Percentiles rank a stretch among this genome's conserved stretches.
These are phyloP conservation scores for Lactarius sp. DNA, from an alignment of 768 basidiomycete species.

Conservation along the genomic window DNA sequence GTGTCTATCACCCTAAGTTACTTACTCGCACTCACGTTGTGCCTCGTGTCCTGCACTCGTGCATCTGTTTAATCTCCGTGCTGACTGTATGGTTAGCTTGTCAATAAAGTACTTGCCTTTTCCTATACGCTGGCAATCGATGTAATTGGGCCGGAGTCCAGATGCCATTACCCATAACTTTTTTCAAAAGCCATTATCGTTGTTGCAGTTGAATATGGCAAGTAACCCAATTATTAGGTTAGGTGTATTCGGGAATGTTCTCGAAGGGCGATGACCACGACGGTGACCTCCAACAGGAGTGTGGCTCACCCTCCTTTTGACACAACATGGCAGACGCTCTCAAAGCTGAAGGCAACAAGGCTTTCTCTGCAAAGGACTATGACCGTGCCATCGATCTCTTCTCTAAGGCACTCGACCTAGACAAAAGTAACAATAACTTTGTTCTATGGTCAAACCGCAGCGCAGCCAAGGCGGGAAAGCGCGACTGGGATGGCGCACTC, in stretches of 20 bases:
- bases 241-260: constrained; percentile 20
- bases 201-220: no score
- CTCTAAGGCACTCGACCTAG: constrained; percentile 75
- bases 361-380: constrained; percentile 90
- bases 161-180: no score
- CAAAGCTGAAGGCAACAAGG: constrained; percentile 94
- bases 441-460: constrained; percentile 92
- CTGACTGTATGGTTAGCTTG: no score
- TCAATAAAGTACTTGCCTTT: no score
- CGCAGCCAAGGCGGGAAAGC: constrained; percentile 85
- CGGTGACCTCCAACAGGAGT: not conserved
- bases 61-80: no score
- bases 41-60: no score
- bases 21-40: no score
- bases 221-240: constrained; percentile 17
- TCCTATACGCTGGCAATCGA: no score
- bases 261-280: constrained; percentile 3
- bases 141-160: no score
- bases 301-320: not conserved
- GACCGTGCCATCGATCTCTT: constrained; percentile 82
- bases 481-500: constrained; percentile 68
- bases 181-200: no score
- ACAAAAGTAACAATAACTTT: constrained; percentile 76
- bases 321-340: constrained; percentile 40
- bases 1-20: no score